These are phyloP conservation scores for Parastagonospora avenae DNA, from an alignment of 2,329 filamentous ascomycete genomes.

Conservation along the genomic window DNA sequence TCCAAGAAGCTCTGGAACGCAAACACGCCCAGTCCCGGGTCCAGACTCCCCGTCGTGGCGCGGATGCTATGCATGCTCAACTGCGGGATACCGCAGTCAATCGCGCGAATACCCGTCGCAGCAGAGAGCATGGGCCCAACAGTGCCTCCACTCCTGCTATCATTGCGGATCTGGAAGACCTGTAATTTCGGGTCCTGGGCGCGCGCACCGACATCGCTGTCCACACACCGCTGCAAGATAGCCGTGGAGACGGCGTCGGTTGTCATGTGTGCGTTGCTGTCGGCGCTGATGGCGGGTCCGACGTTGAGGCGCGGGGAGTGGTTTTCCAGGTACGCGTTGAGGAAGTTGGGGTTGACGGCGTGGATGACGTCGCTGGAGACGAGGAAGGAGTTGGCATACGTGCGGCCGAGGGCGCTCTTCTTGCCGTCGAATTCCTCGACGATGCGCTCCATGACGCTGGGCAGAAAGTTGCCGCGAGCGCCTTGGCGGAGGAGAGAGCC, in stretches of 20 bases:
- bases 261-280: constrained; percentile 95
- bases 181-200: constrained; percentile 67
- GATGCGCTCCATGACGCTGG: constrained; percentile 78
- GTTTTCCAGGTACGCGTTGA: constrained; percentile 78
- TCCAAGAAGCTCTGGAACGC: constrained; percentile 91
- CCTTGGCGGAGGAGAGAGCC: constrained; percentile 90
- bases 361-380: constrained; percentile 93
- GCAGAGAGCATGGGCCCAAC: constrained; percentile 90
- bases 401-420: constrained; percentile 71
- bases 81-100: constrained; percentile 89
- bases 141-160: constrained; percentile 85
- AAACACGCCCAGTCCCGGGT: constrained; percentile 86
- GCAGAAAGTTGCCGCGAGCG: constrained; percentile 86
- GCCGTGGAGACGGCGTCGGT: constrained; percentile 86
- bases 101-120: constrained; percentile 77
- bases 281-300: constrained; percentile 78
- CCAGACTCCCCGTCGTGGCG: constrained; percentile 82
- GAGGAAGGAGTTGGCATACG: constrained; percentile 89
- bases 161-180: constrained; percentile 93
- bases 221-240: constrained; percentile 77
- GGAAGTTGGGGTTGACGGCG: constrained; percentile 93
- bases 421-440: constrained; percentile 67
- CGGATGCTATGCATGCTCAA: constrained; percentile 93
- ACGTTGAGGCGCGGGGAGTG: constrained; percentile 89
- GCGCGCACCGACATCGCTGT: constrained; percentile 56